A percentile compares a stretch with the other conserved stretches of the same genome.
Evolutionary conservation across 108 stramenopile genomes (phyloP).

Genomic region (Skeletonema potamos): DNA sequence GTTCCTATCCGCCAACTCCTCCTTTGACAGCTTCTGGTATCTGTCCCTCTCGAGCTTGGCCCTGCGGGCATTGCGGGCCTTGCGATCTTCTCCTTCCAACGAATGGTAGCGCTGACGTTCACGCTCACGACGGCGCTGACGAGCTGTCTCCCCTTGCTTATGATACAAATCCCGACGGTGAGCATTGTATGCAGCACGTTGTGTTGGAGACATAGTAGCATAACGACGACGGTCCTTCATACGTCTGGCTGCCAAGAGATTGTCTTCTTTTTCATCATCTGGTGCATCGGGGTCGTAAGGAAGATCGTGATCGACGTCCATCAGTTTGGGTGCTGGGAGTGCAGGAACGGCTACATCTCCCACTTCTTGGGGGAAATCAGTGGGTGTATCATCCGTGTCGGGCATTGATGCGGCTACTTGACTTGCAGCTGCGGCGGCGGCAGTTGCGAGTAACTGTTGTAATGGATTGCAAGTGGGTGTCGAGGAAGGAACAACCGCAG

Average conservation of each 20-base stretch:
- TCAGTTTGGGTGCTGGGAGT: constrained; percentile 12
- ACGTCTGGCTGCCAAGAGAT: constrained; percentile 73
- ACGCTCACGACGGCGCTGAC: constrained; percentile 74
- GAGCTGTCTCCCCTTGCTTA: constrained; percentile 65
- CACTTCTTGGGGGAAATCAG: not conserved
- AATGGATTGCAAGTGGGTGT: no score
- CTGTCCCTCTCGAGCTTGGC: constrained; percentile 83
- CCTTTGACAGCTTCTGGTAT: constrained; percentile 69
- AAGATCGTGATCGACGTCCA: constrained; percentile 7
- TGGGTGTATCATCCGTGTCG: not conserved
- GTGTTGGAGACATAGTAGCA: constrained; percentile 73
- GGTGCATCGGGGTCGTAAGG: not conserved
- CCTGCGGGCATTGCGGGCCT: constrained; percentile 68
- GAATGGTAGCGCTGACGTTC: constrained; percentile 76
- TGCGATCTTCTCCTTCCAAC: constrained; percentile 53
- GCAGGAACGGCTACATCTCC: not conserved
- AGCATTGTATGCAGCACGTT: constrained; percentile 78
- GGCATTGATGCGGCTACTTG: constrained; percentile 24
- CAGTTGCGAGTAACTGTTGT: constrained; percentile 44
- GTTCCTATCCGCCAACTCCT: constrained; percentile 73
- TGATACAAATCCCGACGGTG: constrained; percentile 87
- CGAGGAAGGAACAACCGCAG: no score
- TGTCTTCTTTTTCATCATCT: constrained; percentile 52
- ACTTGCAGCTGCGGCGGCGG: constrained; percentile 43
- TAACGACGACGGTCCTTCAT: constrained; percentile 83